These are phyloP conservation scores for Actinomortierella wolfii DNA, from an alignment of 371 early-diverging fungal species.

Conservation along the genomic window DNA sequence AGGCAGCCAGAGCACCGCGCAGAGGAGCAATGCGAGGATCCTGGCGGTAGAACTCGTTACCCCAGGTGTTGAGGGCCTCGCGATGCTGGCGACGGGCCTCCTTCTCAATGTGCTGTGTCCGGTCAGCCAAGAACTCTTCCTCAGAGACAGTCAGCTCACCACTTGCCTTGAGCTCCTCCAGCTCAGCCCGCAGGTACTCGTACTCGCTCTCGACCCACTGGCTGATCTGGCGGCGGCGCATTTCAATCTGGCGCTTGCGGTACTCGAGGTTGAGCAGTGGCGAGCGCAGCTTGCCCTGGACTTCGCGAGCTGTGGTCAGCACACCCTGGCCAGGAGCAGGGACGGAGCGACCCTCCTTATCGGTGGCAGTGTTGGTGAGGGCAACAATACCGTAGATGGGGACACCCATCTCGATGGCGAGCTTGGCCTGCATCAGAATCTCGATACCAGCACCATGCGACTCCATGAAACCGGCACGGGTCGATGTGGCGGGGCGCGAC, in stretches of 20 bases:
- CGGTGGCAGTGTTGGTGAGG: slow-evolving; percentile 92
- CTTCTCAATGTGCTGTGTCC: slow-evolving; percentile 82
- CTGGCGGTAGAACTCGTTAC: slow-evolving; percentile 86
- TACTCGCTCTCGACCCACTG: slow-evolving; percentile 88
- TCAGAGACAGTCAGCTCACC: slow-evolving; percentile 65
- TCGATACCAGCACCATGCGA: slow-evolving; percentile 92
- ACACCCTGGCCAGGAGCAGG: slow-evolving; percentile 97
- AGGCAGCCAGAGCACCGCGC: slow-evolving; percentile 91
- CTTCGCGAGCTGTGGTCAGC: slow-evolving; percentile 92
- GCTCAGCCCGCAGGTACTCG: slow-evolving; percentile 73
- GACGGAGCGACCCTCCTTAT: slow-evolving; percentile 95
- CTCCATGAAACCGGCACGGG: slow-evolving; percentile 96
- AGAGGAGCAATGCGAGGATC: slow-evolving; percentile 88
- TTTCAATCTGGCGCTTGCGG: slow-evolving; percentile 84
- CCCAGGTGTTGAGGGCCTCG: slow-evolving; percentile 83
- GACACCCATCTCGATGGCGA: slow-evolving; percentile 94
- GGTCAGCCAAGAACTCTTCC: slow-evolving; percentile 77
- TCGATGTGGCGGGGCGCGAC: slow-evolving; percentile 91
- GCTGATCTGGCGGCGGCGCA: slow-evolving; percentile 83
- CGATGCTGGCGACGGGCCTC: slow-evolving; percentile 88
- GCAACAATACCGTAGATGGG: slow-evolving; percentile 95
- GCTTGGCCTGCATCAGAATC: slow-evolving; percentile 88
- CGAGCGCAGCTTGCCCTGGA: slow-evolving; percentile 61
- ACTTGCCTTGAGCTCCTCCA: slow-evolving; percentile 68
- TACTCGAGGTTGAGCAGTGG: slow-evolving; percentile 90